phyloP scores from a whole-genome alignment of 345 rosid genomes.

The Eucalyptus cloeziana region DNA sequence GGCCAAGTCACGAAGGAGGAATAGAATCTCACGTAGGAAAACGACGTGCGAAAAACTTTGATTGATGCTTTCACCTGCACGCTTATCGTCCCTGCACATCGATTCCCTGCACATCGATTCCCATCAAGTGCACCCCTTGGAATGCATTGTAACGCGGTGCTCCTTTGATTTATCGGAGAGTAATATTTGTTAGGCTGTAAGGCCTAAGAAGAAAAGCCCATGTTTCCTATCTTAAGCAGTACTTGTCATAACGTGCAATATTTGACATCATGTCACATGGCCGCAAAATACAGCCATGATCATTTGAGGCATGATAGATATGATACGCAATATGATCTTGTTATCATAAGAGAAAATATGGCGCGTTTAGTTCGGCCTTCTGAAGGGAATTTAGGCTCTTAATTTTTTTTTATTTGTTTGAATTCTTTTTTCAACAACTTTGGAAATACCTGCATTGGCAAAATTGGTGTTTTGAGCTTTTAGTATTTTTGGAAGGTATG shows the following conservation, averaged over 20 bases:
- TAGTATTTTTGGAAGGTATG: no score
- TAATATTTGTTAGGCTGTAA: neutral
- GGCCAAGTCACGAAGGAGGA: neutral
- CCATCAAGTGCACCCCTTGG: neutral
- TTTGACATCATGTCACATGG: neutral
- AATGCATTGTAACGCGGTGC: neutral
- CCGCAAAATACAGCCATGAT: neutral
- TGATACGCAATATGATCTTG: neutral
- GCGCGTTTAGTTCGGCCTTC: fast-evolving
- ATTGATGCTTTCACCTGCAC: neutral
- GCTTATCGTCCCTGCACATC: neutral
- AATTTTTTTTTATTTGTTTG: no score
- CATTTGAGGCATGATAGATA: neutral
- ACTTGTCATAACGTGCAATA: neutral
- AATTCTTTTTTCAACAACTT: no score
- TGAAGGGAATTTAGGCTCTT: no score
- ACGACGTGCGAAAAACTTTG: neutral
- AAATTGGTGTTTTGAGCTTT: neutral
- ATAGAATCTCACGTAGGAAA: neutral
- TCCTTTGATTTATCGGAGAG: neutral
- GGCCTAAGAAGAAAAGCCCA: neutral
- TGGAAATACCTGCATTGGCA: no score
- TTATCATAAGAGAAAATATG: neutral
- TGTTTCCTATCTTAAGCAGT: neutral
- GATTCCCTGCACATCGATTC: neutral